A percentile compares a stretch with the other conserved stretches of the same genome.
Evolutionary conservation across 257 asterid genomes (phyloP).

Genomic region (Plantago elongata): DNA sequence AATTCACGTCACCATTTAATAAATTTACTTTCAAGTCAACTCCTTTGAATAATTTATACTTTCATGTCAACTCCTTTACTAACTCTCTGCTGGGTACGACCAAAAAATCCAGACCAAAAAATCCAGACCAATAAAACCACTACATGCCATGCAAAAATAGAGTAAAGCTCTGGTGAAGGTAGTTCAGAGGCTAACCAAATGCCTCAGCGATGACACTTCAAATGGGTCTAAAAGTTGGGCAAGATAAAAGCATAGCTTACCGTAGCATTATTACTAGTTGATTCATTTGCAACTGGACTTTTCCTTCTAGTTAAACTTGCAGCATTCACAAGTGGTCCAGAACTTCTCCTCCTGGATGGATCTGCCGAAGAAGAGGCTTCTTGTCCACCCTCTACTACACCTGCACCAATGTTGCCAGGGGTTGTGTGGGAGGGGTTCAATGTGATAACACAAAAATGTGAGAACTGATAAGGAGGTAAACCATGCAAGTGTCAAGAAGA

Average conservation of each 20-base stretch:
- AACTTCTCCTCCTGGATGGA: slow-evolving; percentile 38
- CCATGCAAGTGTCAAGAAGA: background rate
- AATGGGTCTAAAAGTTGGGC: background rate
- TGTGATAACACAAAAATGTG: background rate
- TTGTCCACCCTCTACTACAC: slow-evolving; percentile 39
- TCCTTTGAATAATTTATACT: background rate
- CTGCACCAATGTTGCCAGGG: slow-evolving; percentile 16
- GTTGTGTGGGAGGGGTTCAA: background rate
- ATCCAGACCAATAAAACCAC: background rate
- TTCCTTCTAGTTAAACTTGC: slow-evolving; percentile 43
- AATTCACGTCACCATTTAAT: too few relatives aligned
- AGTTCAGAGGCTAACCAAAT: too few relatives aligned
- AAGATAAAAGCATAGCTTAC: slow-evolving; percentile 27
- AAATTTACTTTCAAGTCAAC: background rate
- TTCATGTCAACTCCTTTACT: background rate
- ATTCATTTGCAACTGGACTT: slow-evolving; percentile 45
- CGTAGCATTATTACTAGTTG: slow-evolving; percentile 47
- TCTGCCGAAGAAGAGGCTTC: slow-evolving; percentile 39
- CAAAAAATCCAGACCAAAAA: background rate
- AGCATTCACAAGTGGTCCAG: slow-evolving; percentile 35
- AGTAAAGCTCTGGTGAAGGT: background rate
- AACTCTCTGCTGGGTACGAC: background rate
- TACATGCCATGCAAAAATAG: background rate
- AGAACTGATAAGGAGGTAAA: background rate
- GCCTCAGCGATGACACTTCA: background rate